These are phyloP conservation scores for Zizania palustris DNA, from an alignment of 202 grass and related monocot species.

Conservation along the genomic window DNA sequence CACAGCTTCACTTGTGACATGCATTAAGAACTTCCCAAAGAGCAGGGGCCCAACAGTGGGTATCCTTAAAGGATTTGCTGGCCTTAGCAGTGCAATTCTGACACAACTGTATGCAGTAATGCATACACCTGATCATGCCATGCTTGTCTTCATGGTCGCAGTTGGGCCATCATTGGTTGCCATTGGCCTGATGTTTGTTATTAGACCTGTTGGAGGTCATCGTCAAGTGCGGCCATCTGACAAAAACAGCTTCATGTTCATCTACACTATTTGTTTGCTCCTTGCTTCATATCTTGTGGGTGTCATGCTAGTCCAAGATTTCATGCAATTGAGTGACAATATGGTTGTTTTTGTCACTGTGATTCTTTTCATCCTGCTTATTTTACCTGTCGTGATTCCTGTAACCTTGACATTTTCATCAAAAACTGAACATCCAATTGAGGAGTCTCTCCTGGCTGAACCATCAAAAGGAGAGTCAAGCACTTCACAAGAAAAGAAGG, in stretches of 20 bases:
- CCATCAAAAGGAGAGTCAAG: constrained; percentile 59
- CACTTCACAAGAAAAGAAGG: constrained; percentile 52
- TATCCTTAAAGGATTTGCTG: constrained; percentile 89
- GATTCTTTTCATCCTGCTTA: constrained; percentile 65
- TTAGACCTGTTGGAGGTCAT: constrained; percentile 83
- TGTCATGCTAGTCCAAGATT: constrained; percentile 87
- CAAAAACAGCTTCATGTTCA: constrained; percentile 80
- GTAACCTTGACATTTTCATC: constrained; percentile 59
- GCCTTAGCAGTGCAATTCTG: constrained; percentile 80
- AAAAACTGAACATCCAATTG: constrained; percentile 55
- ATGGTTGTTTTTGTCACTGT: constrained; percentile 50
- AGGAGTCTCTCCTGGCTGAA: constrained; percentile 71
- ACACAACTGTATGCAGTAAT: constrained; percentile 79
- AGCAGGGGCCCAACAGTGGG: constrained; percentile 84
- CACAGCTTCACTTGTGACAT: constrained; percentile 79
- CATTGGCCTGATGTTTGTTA: constrained; percentile 79
- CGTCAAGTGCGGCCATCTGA: constrained; percentile 74
- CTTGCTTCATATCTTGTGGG: constrained; percentile 87
- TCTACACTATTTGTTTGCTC: constrained; percentile 82
- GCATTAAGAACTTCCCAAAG: constrained; percentile 96
- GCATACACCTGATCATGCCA: constrained; percentile 76
- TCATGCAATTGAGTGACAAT: constrained; percentile 56
- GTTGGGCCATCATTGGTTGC: constrained; percentile 79
- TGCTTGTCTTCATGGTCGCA: constrained; percentile 83
- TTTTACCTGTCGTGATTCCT: constrained; percentile 65